Evolutionary conservation across 2,329 filamentous ascomycete species (phyloP), one percentile per base, ranked within the genome.

Genomic region (Alternaria sp.): DNA sequence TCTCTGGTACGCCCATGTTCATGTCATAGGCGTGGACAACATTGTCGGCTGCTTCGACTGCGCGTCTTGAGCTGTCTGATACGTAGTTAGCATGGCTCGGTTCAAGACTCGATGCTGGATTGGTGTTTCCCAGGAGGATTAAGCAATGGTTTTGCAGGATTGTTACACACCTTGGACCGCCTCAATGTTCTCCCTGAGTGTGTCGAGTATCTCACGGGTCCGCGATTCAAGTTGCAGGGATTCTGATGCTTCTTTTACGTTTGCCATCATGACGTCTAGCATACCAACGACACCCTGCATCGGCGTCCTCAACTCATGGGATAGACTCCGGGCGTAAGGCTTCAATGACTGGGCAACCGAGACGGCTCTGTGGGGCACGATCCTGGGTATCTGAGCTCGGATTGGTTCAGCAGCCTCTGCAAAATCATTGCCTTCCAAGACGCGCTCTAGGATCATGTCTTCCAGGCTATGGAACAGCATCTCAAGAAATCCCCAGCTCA

Each of bases 251-350:
- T 92, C 90, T 61, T 90, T 84, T 3, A 92, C 88, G 3, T 89
- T 91, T 4, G 89, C 88, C 78, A 91, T 89, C 89, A 92, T 92
- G 63, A 92, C 88, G 79, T 92, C 90, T 46, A 92, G 80, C 90
- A 92, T 92, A 7, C 90, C 90, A 13, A 92, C 89, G 7, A 92
- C 89, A 45, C 90, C 90, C 77, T 92, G 90, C 89, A 92, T 91
- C 1, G 90, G 90, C 4, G 90, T 92, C 65, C 90, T 83, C 50
- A 92, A 77, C 73, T 92, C 90, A 68, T 92, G 90, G 0, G 90
- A 92, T 30, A 92, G 79, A 72, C 88, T 91, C 65, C 89, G 85
- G n/a, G 90, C 90, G 73, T 90, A 92, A 0, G 90, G 89, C 72
- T 91, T 90, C 17, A 92, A 81, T 3, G 89, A 90, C 65, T 91